Evolutionary conservation across 345 rosid genomes (phyloP), one percentile per base, ranked within the genome.

Genomic region (Cardiospermum halicacabum): DNA sequence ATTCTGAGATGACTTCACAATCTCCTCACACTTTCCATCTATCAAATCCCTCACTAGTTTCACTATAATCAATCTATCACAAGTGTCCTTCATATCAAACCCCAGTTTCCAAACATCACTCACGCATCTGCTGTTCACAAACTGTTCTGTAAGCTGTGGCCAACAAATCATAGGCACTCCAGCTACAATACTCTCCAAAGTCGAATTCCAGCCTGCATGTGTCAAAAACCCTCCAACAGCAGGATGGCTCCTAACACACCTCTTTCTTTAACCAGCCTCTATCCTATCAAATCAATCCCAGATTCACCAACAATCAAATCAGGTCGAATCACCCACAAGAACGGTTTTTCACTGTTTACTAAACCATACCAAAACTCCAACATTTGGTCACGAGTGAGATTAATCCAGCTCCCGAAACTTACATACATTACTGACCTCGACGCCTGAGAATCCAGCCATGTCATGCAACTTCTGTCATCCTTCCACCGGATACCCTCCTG

Each of bases 31-130:
- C n/a, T n/a, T n/a, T 5, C 78, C 77, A 65, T 58, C 85, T 96
- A 86, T 83, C 58, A 86, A 56, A 61, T 84, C 84, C 6, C 50
- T 68, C 54, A 78, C 88, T 69, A 82, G 72, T 42, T 68, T 86
- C 69, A 81, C 82, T 25, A 88, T 77, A 11, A 75, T 70, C 36
- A 18, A 39, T 45, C 83, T 74, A 30, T 85, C 78, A 58, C 91
- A 85, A 2, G 56, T 56, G 56, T 85, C 89, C 74, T 91, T 88
- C 84, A 86, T 77, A 54, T 89, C 92, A 27, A 85, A 56, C 11
- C 93, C 91, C 2, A 64, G 60, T 24, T 54, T 48, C 82, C 80
- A 77, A 58, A 72, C 37, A 19, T 70, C 37, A 25, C 77, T 69
- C 63, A 81, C 78, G 30, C 67, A 69, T 36, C 78, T 53, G 6